Base-by-base conservation (phyloP, 2,329 filamentous ascomycete species). In the Aspergillus novofumigatus region DNA sequence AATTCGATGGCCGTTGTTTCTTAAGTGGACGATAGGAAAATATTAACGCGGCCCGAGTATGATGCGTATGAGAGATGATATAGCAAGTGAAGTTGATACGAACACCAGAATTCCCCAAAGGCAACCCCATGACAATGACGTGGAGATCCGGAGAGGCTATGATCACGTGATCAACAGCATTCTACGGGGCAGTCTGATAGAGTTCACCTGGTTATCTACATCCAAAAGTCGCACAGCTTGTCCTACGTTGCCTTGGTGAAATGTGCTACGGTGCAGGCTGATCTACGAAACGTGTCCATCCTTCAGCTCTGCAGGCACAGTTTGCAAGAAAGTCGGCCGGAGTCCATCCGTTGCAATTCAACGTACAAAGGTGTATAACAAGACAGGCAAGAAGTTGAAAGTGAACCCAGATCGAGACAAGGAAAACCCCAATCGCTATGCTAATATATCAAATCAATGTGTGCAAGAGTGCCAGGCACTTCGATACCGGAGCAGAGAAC, bases 341-440 rank as follows among this genome's bases (percentile, higher is more conserved):
- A 17, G n/a, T 21, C 23, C 49, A 51, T 49, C 45, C n/a, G 29
- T 23, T 28, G 32, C 29, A 47, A 23, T 47, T 23, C 44, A 47
- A 38, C n/a, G 21, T 26, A 47, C 23, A 47, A 47, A 47, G 23
- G 14, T 23, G n/a, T 45, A 53, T 54, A 56, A 55, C 35, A 42
- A 57, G 29, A 47, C 49, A 35, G 28, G 54, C 51, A 54, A 60
- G 53, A 56, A 38, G 32, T 38, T 51, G 54, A 38, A 57, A 59
- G 38, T 55, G 51, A 52, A 65, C 35, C 51, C 57, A 57, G 62
- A 65, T 53, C 42, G 63, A 64, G 23, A 47, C 20, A 25, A 56
- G 59, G 58, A 50, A 61, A 69, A 71, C 69, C 70, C 69, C 71
- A 66, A 63, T 64, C 70, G 71, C 71, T 73, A 73, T 73, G 71